Conservation (phyloP, 2,329 filamentous ascomycete species). For the Zalaria sp. region DNA sequence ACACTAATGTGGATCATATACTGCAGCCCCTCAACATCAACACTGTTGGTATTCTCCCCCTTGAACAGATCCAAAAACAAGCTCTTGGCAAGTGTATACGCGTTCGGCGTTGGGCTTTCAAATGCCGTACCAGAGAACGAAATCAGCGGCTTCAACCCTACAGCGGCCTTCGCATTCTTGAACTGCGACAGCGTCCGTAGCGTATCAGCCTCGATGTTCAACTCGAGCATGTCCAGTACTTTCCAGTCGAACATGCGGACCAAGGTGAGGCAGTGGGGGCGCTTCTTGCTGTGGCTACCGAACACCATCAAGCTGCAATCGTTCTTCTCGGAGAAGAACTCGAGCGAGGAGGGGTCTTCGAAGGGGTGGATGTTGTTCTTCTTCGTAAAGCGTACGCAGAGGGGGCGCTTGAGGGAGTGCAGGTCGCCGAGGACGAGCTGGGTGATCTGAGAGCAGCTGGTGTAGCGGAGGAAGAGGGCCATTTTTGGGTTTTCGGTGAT, state of each 20-base stretch:
- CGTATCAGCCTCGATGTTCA: constrained; percentile 63
- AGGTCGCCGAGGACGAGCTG: constrained; percentile 78
- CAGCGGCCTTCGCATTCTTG: constrained; percentile 47
- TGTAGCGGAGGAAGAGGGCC: constrained; percentile 78
- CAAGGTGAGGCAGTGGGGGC: constrained; percentile 79
- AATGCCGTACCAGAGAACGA: constrained; percentile 83
- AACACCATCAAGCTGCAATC: constrained; percentile 79
- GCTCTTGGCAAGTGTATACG: constrained; percentile 76
- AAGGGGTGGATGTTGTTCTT: constrained; percentile 95
- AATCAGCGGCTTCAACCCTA: constrained; percentile 80
- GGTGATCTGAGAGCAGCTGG: constrained; percentile 66
- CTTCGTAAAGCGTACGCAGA: constrained; percentile 86
- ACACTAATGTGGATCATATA: constrained; percentile 76
- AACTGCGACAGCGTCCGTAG: constrained; percentile 61
- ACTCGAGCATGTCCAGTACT: constrained; percentile 87
- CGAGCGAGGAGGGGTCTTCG: constrained; percentile 72
- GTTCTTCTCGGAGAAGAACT: constrained; percentile 96
- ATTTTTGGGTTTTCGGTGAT: constrained; percentile 79
- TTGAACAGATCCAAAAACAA: constrained; percentile 85
- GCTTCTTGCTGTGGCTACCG: constrained; percentile 79
- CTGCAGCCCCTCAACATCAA: constrained; percentile 90
- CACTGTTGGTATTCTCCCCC: constrained; percentile 62
- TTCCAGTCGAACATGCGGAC: constrained; percentile 73
- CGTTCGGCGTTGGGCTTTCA: constrained; percentile 64
- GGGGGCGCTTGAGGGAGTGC: constrained; percentile 67